Base-by-base conservation (phyloP, 371 early-diverging fungal species). In the Lichtheimia corymbifera region DNA sequence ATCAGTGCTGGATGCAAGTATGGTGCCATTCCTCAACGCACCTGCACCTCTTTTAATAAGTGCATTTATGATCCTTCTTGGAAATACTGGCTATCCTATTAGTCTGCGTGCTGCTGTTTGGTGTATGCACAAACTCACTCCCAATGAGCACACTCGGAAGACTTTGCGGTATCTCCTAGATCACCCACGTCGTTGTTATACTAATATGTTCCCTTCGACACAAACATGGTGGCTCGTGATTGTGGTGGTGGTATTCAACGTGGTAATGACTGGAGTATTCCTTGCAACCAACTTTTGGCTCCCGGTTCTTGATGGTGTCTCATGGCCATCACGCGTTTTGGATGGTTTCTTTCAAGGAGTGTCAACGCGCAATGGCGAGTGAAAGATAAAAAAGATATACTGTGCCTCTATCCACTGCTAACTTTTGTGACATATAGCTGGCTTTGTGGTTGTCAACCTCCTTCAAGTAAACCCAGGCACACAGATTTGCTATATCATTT, bases 321-420 rank as follows among this genome's bases (percentile, higher is more conserved):
- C 70, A n/a, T 70, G 68, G 71, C 71, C 59, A 3, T 68, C 70
- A 15, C 65, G 74, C 4, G 61, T 76, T 11, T 27, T 76, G 24
- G 72, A 70, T 56, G 72, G 71, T 0, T 43, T 76, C 12, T 79
- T 72, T 59, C 79, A 79, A 61, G 70, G 74, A 2, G 66, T 76
- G 4, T 68, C 76, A 2, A 74, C 73, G 18, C 68, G 79, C 54
- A 79, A 66, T 47, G 78, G 78, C 9, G 35, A 35, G 35, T 77
- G 66, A 13, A 5, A 1, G 5, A 24, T n/a, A 5, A 9, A 41
- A 5, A 15, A 7, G 17, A 28, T 11, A 35, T 35, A 4, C 4
- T 30, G 14, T 13, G 30, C 15, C 15, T 4, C 0, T n/a, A 17
- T 0, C 53, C 28, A 52, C 9, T n/a, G 2, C 15, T 59, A 30